Percentiles rank a stretch among this genome's conserved stretches.
Evolutionary conservation across 1,284 basidiomycete species (phyloP).

Genomic region (Apiotrichum veenhuisii): DNA sequence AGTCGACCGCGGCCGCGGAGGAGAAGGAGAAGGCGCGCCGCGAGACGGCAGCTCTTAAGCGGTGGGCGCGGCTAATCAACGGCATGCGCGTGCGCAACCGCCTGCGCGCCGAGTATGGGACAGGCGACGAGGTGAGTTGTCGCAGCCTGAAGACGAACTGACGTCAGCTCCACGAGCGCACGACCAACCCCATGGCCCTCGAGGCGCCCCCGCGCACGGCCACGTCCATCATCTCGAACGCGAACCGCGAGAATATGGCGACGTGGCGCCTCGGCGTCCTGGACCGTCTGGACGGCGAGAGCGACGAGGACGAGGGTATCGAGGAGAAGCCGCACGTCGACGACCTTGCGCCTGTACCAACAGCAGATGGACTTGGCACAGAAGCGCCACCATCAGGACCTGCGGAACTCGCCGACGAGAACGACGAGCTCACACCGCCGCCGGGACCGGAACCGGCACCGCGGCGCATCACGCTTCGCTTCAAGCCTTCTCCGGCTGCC

Average conservation of each 20-base stretch:
- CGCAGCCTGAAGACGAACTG: background rate
- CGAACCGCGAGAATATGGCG: constrained; percentile 22
- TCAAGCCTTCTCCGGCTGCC: background rate
- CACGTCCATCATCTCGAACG: constrained; percentile 27
- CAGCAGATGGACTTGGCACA: no score
- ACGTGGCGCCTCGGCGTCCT: constrained; percentile 16
- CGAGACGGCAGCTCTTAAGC: constrained; percentile 76
- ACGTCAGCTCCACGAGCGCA: constrained; percentile 29
- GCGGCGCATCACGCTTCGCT: constrained; percentile 2
- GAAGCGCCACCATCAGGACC: background rate
- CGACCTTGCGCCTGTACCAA: no score
- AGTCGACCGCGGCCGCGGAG: constrained; percentile 70
- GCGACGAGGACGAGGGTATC: constrained; percentile 3
- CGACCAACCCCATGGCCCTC: constrained; percentile 36
- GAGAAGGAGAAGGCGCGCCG: constrained; percentile 71
- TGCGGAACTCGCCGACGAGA: no score
- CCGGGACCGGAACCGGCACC: background rate
- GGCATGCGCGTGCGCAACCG: constrained; percentile 80
- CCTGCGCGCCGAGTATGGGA: constrained; percentile 74
- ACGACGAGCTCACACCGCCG: background rate
- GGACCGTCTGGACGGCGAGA: constrained; percentile 4
- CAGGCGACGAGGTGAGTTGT: constrained; percentile 41
- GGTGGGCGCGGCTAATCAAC: constrained; percentile 83
- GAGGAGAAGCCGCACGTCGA: constrained; percentile 1
- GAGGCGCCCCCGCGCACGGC: constrained; percentile 15